Evolutionary conservation across 1,139 yeast species (phyloP), one percentile per base, ranked within the genome.

Genomic region (Candida pseudocylindracea): DNA sequence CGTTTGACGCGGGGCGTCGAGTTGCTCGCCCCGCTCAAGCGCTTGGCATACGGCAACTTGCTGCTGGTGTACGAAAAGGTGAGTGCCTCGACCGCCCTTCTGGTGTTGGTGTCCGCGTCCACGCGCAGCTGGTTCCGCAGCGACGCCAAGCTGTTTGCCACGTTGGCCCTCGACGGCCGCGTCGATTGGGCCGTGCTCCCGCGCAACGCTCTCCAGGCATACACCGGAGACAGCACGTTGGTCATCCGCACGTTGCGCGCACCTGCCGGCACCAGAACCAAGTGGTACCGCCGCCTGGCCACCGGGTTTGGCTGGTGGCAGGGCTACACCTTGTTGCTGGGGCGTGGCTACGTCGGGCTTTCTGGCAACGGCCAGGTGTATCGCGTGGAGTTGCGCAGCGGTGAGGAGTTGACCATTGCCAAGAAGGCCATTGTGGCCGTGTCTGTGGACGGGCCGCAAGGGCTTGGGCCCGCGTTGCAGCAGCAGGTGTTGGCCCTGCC

Each of bases 181-280:
- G 49, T 49, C 24, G 80, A 72, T 41, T 72, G 78, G 76, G 74
- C 74, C 1, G 37, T 72, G 4, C 51, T 72, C 32, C 53, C 62
- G 31, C 50, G 54, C 3, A 44, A 53, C 10, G 57, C 70, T 0
- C 45, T 72, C 25, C 67, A 66, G 33, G 63, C 59, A 1, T 67
- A 58, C 39, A 48, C 64, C 2, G 79, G 79, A 1, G 54, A 59
- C 27, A 57, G 72, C 1, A 15, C 20, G 6, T 48, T 71, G 31
- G 44, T 49, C 11, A 45, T 67, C 2, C 20, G 20, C 20, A 15
- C 20, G 6, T 15, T 15, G 20, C 20, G 20, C 6, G 20, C 20
- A 4, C 20, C 20, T 6, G 6, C 6, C 6, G 46, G 50, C 1
- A 47, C 56, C 34, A 49, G 48, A 30, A 37, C 44, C 26, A 37